Percentiles rank a stretch among this genome's conserved stretches.
These are phyloP conservation scores for Cyamopsis tetragonoloba DNA, from an alignment of 306 rosid species.

Conservation along the genomic window DNA sequence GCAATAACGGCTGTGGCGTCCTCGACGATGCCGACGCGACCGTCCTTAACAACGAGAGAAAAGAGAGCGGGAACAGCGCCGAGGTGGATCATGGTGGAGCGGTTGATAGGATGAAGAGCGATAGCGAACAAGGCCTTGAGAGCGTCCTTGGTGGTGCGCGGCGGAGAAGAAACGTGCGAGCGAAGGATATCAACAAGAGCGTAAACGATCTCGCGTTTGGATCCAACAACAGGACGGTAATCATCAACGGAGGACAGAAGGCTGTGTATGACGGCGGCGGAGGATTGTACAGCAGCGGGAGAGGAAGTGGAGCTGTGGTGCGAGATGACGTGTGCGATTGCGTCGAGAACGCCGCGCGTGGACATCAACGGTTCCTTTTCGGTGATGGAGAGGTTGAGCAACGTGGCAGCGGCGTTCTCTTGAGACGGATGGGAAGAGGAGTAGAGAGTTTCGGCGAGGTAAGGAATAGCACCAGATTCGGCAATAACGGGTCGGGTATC, in stretches of 20 bases:
- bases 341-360: slow-evolving; percentile 86
- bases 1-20: slow-evolving; percentile 91
- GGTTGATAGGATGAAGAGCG: slow-evolving; percentile 63
- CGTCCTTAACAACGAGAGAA: slow-evolving; percentile 44
- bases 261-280: slow-evolving; percentile 84
- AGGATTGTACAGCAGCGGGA: slow-evolving; percentile 69
- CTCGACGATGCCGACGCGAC: slow-evolving; percentile 69
- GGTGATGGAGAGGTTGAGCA: slow-evolving; percentile 79
- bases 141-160: slow-evolving; percentile 75
- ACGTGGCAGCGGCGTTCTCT: slow-evolving; percentile 86
- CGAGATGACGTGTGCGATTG: slow-evolving; percentile 65
- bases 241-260: slow-evolving; percentile 57
- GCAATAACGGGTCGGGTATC: slow-evolving; percentile 71
- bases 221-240: slow-evolving; percentile 68
- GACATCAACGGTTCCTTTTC: slow-evolving; percentile 53
- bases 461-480: slow-evolving; percentile 75
- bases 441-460: slow-evolving; percentile 63
- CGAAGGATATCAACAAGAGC: slow-evolving; percentile 63
- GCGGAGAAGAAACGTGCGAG: slow-evolving; percentile 38
- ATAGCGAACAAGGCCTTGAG: slow-evolving; percentile 79
- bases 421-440: slow-evolving; percentile 57
- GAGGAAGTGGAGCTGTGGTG: slow-evolving; percentile 52
- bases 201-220: slow-evolving; percentile 78
- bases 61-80: slow-evolving; percentile 67
- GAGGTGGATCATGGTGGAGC: slow-evolving; percentile 49